phyloP scores from a whole-genome alignment of 371 early-diverging fungal genomes.

The Blakeslea trispora region DNA sequence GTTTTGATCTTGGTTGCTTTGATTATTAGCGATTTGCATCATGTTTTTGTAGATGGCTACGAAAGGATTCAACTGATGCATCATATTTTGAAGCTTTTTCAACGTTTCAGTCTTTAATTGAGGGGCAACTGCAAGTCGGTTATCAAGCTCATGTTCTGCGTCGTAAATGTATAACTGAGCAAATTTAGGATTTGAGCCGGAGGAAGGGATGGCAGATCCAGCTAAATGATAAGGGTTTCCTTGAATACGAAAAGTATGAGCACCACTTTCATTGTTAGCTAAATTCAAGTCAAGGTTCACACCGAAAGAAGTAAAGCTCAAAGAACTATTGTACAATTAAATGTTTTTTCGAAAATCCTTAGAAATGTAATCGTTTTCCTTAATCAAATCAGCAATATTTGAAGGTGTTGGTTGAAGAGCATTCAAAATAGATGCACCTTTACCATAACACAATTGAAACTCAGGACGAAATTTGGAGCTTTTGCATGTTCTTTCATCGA shows the following conservation, averaged over 20 bases:
- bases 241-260: constrained; percentile 6
- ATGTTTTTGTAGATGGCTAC: background rate
- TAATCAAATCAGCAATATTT: background rate
- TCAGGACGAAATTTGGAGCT: background rate
- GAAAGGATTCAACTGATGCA: constrained; percentile 7
- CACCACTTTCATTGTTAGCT: background rate
- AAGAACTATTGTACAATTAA: background rate
- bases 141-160: background rate
- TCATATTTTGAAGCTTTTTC: background rate
- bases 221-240: background rate
- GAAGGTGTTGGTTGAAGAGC: background rate
- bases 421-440: background rate
- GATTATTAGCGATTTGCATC: too few species aligned
- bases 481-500: background rate
- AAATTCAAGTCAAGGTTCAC: background rate
- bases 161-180: constrained; percentile 10
- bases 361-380: background rate
- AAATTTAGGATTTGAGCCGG: background rate
- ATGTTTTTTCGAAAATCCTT: constrained; percentile 4
- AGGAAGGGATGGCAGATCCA: background rate
- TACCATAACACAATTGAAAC: background rate
- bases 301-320: constrained; percentile 6
- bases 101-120: background rate
- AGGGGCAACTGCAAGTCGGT: background rate
- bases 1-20: too few species aligned